Base-by-base conservation (phyloP, 495 filamentous ascomycete genomes). In the Bombardia bombarda region DNA sequence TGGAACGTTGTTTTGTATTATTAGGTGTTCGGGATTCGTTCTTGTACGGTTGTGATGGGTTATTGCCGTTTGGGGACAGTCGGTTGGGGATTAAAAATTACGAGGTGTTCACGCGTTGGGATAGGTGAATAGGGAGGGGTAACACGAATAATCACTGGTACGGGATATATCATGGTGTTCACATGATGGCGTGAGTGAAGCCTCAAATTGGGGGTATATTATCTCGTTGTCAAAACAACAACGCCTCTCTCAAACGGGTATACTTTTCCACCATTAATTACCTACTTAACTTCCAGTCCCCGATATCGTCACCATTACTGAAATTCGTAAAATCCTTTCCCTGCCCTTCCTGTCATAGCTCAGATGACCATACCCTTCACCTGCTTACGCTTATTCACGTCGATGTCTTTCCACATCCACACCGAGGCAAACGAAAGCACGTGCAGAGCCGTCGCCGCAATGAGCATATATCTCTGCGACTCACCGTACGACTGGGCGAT, bases 401-500 rank as follows among this genome's bases (percentile, higher is more conserved):
- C 72, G 44, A 80, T 74, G 44, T 82, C 71, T 35, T 70, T 57
- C 63, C 75, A 80, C 33, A 75, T 43, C 14, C 63, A 30, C 13
- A 76, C 66, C 39, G 55, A 64, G 7, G 63, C 57, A 12, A 79
- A 35, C 7, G 62, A 67, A n/a, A 80, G 23, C 10, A 56, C 65
- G 57, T 74, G 68, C 16, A 81, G 60, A 4, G 61, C 64, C 6
- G 68, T 66, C n/a, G 60, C 72, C 4, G 69, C 74, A 53, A 76
- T 71, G 35, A 79, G 57, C 73, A 81, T 76, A 35, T 65, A 62
- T 40, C 55, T 65, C 50, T 81, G 77, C 2, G 70, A 60, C 16
- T 74, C 68, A 12, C 68, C 74, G 51, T 83, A 83, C 9, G 80
- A 72, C 24, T 47, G 19, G 10, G 68, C 51, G 46, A 85, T 82